These are phyloP conservation scores for Gossypium lobatum DNA, from an alignment of 441 rosid genomes.

Conservation along the genomic window DNA sequence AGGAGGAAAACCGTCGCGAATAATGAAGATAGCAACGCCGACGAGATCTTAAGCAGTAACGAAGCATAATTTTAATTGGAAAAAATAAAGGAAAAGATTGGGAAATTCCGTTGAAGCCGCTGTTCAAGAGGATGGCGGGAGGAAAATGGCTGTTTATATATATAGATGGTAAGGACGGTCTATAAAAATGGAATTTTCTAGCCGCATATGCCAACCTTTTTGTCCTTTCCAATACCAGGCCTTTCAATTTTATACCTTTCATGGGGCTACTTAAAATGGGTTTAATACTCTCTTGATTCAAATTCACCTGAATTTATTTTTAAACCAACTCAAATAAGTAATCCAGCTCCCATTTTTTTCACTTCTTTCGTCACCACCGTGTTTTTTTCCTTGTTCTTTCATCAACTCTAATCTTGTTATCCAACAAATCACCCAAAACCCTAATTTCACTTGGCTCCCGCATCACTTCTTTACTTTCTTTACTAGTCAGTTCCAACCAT, in stretches of 20 bases:
- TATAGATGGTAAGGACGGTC: not conserved
- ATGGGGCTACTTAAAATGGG: not conserved
- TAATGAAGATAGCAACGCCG: constrained; percentile 23
- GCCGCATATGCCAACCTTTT: constrained; percentile 16
- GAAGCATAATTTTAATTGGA: constrained; percentile 35
- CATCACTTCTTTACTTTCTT: constrained; percentile 44
- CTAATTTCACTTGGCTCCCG: constrained; percentile 40
- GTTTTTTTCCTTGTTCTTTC: not conserved
- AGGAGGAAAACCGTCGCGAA: constrained; percentile 28
- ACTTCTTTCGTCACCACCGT: not conserved
- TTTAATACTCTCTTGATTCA: too few species aligned
- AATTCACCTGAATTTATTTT: too few species aligned
- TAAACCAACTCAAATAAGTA: not conserved
- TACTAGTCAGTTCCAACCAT: too few species aligned
- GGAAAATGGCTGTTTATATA: constrained; percentile 13
- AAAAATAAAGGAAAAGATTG: not conserved
- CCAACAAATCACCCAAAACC: constrained; percentile 26
- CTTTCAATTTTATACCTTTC: not conserved
- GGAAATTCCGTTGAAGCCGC: not conserved
- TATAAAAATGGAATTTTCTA: constrained; percentile 6
- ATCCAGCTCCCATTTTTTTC: not conserved
- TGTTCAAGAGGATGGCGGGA: constrained; percentile 23
- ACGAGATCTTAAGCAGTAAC: constrained; percentile 36
- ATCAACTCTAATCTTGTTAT: not conserved
- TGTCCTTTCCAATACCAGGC: not conserved